Base-by-base conservation (phyloP, 306 rosid species). In the Urtica urens region DNA sequence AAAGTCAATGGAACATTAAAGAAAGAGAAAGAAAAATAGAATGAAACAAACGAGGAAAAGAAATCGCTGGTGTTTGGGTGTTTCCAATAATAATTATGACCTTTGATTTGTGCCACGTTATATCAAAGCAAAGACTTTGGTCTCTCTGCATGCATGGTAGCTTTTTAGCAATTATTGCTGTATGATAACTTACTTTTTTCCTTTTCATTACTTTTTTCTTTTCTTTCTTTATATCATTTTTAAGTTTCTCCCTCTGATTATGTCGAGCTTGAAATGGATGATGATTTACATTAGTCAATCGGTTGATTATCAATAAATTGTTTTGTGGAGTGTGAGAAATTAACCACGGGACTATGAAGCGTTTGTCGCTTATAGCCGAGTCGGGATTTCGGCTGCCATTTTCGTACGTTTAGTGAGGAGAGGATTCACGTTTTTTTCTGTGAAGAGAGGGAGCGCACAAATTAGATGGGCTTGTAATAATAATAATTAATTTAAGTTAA, bases 101-200 rank as follows among this genome's bases (percentile, higher is more conserved):
- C n/a, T 51, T 31, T 42, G 63, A 34, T 58, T 18, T 41, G 19
- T 53, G 62, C 75, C 70, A 52, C 63, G 50, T 69, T 35, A 18
- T 19, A 11, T 35, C 38, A 22, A 37, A 29, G 21, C 43, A 51
- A n/a, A 29, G 43, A 34, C 57, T 51, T 51, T 51, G 58, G 48
- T 40, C 56, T 13, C 23, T 53, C 53, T 67, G 63, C 54, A 67
- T 67, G 63, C 54, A 67, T 39, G 43, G 22, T 9, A 45, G 54
- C 68, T 67, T 67, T 67, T 48, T 25, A 45, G 53, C 57, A 67
- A 67, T 67, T 51, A 69, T 57, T 68, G 60, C 50, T 37, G 38
- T 61, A 61, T 68, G 27, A 56, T 68, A 49, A 49, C 53, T 39
- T 1, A 5, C 13, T 31, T 3, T 41, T 45, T 11, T 14, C 27